Conservation (phyloP, 345 rosid species). For the Limnanthes douglasii region DNA sequence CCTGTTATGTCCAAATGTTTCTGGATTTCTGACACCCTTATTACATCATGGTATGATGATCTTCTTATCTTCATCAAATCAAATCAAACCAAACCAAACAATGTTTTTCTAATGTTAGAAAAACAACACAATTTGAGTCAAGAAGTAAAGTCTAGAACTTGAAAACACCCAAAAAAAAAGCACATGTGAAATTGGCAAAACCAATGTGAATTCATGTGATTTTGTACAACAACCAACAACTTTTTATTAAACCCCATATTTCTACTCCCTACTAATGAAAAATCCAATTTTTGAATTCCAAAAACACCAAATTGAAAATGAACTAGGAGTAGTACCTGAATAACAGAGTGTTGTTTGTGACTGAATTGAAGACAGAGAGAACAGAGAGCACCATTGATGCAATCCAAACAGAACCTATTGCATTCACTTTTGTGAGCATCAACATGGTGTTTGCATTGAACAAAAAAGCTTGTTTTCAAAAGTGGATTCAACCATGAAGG, state of each 20-base stretch:
- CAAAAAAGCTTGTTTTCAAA: conserved; percentile 33
- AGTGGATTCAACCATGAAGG: conserved; percentile 53
- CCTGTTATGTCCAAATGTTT: conserved; percentile 42
- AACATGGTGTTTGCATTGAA: conserved; percentile 36
- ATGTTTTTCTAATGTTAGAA: no score
- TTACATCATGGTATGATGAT: conserved; percentile 64
- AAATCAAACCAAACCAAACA: not conserved
- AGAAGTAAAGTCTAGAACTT: no score
- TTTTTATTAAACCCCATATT: no score
- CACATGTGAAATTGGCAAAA: conserved; percentile 10
- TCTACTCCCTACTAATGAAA: no score
- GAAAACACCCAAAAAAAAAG: conserved; percentile 4
- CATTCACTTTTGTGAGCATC: conserved; percentile 56
- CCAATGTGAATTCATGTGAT: conserved; percentile 7
- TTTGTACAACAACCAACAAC: no score
- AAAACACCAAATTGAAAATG: no score
- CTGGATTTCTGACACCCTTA: conserved; percentile 51
- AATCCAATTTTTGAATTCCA: no score
- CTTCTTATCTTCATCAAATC: conserved; percentile 38
- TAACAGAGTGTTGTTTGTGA: conserved; percentile 36
- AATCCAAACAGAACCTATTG: conserved; percentile 52
- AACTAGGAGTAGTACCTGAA: no score
- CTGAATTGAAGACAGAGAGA: conserved; percentile 33
- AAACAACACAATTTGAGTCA: no score
- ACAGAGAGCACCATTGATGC: conserved; percentile 41